Base-by-base conservation (phyloP, 352 stramenopile genomes). In the Phytophthora parvispora region DNA sequence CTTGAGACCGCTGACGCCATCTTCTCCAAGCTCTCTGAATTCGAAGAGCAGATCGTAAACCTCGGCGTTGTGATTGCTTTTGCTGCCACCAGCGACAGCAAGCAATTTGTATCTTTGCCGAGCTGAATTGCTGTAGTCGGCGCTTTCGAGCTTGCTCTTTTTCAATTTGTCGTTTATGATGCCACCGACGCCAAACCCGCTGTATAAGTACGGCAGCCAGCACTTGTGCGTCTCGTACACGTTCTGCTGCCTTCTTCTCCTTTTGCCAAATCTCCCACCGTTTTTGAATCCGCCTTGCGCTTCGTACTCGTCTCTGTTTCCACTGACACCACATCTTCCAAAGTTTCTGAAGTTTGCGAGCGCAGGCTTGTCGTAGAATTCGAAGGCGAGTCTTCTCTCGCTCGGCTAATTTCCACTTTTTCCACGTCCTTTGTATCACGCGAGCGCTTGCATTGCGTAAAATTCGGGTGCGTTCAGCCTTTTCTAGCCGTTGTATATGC, bases 1-100 rank as follows among this genome's bases (percentile, higher is more conserved):
- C 56, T 22, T 25, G 8, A 6, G 25, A 70, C 56, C 29, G 31
- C 24, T 45, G 13, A 5, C 18, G 32, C 32, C 58, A 72, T 16
- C 32, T 36, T 45, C 60, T 69, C 55, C 64, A 71, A n/a, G 31
- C 15, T 55, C 51, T 68, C 62, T 66, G 58, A 27, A 74, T 69
- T 22, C 34, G 49, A 10, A 64, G 15, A 9, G 49, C 36, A 7
- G 49, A 49, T 10, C 22, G 25, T 40, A 45, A 48, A 20, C 22
- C 50, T 28, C 7, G 13, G 36, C 27, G 38, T 29, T 62, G 34
- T 20, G 42, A 49, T 32, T 36, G 57, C 8, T 42, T 32, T 6
- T 15, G 16, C 20, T 38, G 25, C 59, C 59, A 67, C 59, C 59
- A 67, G 10, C 25, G 42, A 29, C 24, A 67, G 28, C 60, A 60